Conservation (phyloP, 2,329 filamentous ascomycete species). For the Tolypocladium ovalisporum region DNA sequence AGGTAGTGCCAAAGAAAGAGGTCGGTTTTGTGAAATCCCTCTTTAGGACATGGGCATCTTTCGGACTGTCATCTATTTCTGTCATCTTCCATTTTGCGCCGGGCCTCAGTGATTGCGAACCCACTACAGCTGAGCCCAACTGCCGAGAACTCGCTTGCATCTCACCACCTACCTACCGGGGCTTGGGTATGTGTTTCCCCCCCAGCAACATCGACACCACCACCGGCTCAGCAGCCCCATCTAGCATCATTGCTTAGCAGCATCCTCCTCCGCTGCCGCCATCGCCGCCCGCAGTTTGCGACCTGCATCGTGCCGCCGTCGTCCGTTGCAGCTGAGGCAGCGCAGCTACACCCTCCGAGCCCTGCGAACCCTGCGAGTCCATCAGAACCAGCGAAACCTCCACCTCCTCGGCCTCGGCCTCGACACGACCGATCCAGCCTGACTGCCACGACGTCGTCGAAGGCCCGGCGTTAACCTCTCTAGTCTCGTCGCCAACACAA, state of each 20-base stretch:
- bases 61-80: neutral
- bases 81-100: neutral
- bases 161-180: neutral
- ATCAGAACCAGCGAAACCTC: no score
- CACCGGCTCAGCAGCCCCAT: neutral
- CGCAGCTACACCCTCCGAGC: neutral
- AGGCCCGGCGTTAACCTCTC: neutral
- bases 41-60: neutral
- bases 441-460: neutral
- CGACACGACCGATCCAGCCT: neutral
- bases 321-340: neutral
- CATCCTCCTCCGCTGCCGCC: neutral
- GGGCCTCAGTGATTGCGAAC: neutral
- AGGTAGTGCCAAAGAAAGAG: neutral
- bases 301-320: neutral
- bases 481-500: neutral
- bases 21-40: neutral
- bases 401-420: neutral
- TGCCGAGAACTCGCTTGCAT: neutral
- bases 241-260: neutral
- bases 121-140: neutral
- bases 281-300: neutral
- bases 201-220: neutral
- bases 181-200: neutral
- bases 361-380: neutral